phyloP scores from a whole-genome alignment of 352 stramenopile genomes.

The Globisporangium megalacanthum region DNA sequence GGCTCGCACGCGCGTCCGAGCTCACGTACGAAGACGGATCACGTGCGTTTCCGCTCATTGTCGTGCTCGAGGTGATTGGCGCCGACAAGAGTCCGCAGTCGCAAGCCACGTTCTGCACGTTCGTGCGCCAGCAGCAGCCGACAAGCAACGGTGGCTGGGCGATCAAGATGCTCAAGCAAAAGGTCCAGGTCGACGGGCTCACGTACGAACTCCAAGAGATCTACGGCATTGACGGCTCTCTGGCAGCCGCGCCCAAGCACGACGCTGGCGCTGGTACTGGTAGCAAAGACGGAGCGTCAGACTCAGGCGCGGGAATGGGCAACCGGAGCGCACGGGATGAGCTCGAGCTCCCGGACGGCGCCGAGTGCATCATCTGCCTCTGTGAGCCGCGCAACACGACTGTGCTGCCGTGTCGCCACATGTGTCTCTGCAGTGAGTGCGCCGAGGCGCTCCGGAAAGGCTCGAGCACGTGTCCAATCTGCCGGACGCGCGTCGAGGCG shows the following conservation, averaged over 20 bases:
- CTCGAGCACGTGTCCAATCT: conserved; percentile 79
- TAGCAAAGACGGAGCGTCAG: neutral
- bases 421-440: conserved; percentile 82
- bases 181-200: conserved; percentile 60
- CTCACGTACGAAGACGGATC: conserved; percentile 38
- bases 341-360: conserved; percentile 65
- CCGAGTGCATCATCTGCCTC: conserved; percentile 87
- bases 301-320: neutral
- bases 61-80: conserved; percentile 59
- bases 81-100: conserved; percentile 46
- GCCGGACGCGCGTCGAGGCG: conserved; percentile 63
- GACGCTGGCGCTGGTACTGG: conserved; percentile 14
- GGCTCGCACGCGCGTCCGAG: conserved; percentile 27
- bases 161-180: conserved; percentile 83
- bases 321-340: conserved; percentile 22
- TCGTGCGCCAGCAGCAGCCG: conserved; percentile 34
- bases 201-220: conserved; percentile 88
- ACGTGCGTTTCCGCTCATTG: conserved; percentile 55
- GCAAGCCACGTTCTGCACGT: conserved; percentile 76
- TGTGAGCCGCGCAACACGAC: conserved; percentile 78
- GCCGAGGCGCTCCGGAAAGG: conserved; percentile 65
- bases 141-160: conserved; percentile 36
- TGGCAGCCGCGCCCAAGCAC: conserved; percentile 40
- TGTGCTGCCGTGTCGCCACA: conserved; percentile 79
- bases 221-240: conserved; percentile 76